Conservation (phyloP, 1,284 basidiomycete species). For the Thecaphora thlaspeos region DNA sequence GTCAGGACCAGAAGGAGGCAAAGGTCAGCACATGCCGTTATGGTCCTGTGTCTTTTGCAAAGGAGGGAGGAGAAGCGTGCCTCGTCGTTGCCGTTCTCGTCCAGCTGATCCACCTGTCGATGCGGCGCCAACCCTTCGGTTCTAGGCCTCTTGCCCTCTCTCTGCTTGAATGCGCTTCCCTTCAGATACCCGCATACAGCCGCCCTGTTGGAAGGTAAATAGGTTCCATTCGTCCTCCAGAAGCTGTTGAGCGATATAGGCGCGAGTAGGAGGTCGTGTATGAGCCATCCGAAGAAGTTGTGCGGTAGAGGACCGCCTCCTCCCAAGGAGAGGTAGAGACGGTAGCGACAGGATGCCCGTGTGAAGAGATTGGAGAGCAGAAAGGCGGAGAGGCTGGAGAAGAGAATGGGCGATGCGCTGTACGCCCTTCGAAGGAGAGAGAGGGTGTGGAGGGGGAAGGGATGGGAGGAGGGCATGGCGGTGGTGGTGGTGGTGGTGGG, state of each 20-base stretch:
- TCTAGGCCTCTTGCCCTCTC: slow-evolving; percentile 11
- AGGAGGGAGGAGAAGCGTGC: too few relatives aligned
- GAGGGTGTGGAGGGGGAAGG: too few relatives aligned
- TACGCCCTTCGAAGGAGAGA: too few relatives aligned
- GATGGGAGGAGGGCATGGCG: too few relatives aligned
- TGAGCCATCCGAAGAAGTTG: slow-evolving; percentile 30
- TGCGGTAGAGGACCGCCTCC: slow-evolving; percentile 24
- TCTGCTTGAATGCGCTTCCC: not conserved
- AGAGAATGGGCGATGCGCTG: too few relatives aligned
- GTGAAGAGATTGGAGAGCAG: too few relatives aligned
- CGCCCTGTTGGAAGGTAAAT: slow-evolving; percentile 4
- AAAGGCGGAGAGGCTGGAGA: too few relatives aligned
- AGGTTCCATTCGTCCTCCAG: slow-evolving; percentile 9
- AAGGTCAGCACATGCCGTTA: too few relatives aligned
- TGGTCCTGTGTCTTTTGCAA: slow-evolving; percentile 5
- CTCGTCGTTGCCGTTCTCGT: not conserved
- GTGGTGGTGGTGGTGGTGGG: too few relatives aligned
- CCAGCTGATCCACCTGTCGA: slow-evolving; percentile 27
- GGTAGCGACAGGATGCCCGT: too few relatives aligned
- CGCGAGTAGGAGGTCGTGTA: slow-evolving; percentile 22
- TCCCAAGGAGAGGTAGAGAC: slow-evolving; percentile 23
- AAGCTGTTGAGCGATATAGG: slow-evolving; percentile 13
- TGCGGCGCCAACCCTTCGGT: slow-evolving; percentile 19
- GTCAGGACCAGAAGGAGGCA: too few relatives aligned
- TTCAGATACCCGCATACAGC: not conserved